Evolutionary conservation across 2,329 filamentous ascomycete species (phyloP).

Genomic region (Hymenotorrendiella dingleyae): DNA sequence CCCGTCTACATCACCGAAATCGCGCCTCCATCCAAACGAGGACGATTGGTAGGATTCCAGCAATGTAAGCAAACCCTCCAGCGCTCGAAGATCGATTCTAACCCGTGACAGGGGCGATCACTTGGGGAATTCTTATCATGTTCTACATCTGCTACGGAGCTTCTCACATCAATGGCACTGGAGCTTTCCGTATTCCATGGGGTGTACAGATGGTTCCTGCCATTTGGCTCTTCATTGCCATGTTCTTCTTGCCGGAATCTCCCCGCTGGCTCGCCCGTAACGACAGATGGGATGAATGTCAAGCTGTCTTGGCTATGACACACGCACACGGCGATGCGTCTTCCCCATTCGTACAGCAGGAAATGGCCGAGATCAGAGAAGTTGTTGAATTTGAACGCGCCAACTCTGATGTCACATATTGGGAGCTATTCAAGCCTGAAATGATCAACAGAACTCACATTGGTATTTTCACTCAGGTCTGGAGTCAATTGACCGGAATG

Average conservation of each 20-base stretch:
- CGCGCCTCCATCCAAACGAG: slow-evolving; percentile 51
- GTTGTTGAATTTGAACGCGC: slow-evolving; percentile 71
- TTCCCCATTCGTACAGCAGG: slow-evolving; percentile 59
- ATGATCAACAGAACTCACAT: slow-evolving; percentile 71
- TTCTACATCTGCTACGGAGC: slow-evolving; percentile 60
- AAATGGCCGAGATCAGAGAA: slow-evolving; percentile 67
- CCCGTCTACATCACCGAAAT: slow-evolving; percentile 65
- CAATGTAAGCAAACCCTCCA: slow-evolving; percentile 41
- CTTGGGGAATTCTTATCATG: slow-evolving; percentile 65
- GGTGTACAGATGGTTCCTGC: slow-evolving; percentile 58
- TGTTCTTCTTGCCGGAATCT: slow-evolving; percentile 56
- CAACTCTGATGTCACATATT: slow-evolving; percentile 62
- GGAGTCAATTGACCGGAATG: slow-evolving; percentile 72
- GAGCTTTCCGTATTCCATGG: slow-evolving; percentile 60
- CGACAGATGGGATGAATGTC: slow-evolving; percentile 56
- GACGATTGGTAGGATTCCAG: slow-evolving; percentile 63
- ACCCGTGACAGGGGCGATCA: slow-evolving; percentile 41
- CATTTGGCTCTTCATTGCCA: slow-evolving; percentile 49
- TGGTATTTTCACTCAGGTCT: slow-evolving; percentile 68
- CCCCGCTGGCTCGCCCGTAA: slow-evolving; percentile 59
- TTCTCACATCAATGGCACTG: slow-evolving; percentile 44
- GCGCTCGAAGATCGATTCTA: background rate
- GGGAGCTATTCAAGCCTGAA: slow-evolving; percentile 66
- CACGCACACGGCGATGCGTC: slow-evolving; percentile 61
- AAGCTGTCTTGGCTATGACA: slow-evolving; percentile 36